Percentiles rank a stretch among this genome's conserved stretches.
These are phyloP conservation scores for Saccharomycopsis amapae DNA, from an alignment of 805 yeast species.

Conservation along the genomic window DNA sequence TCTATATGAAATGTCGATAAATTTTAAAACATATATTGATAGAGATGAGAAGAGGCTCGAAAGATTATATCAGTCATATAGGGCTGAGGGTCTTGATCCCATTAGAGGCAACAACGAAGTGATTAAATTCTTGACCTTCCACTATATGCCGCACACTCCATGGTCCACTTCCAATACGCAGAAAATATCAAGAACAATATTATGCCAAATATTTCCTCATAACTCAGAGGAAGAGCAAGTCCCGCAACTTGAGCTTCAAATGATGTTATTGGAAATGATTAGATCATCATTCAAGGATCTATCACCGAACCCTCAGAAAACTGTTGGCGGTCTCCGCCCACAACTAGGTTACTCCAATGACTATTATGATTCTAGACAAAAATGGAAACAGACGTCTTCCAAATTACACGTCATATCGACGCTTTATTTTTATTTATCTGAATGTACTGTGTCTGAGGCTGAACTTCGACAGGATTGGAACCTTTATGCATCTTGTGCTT, in stretches of 20 bases:
- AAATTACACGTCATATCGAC: constrained; percentile 2
- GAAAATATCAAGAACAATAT: neutral
- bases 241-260: too few species aligned
- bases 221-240: neutral
- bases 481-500: neutral
- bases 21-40: too few species aligned
- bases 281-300: neutral
- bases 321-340: neutral
- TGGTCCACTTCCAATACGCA: neutral
- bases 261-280: neutral
- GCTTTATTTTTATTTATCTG: neutral
- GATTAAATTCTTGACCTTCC: neutral
- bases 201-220: too few species aligned
- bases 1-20: too few species aligned
- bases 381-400: neutral
- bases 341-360: neutral
- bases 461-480: constrained; percentile 5
- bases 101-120: too few species aligned
- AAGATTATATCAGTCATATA: too few species aligned
- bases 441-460: neutral
- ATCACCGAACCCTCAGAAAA: neutral
- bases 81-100: too few species aligned
- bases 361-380: neutral
- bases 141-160: neutral
- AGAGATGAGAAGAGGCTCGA: too few species aligned